Evolutionary conservation across 257 asterid genomes (phyloP).

Genomic region (Pogostemon cablin): DNA sequence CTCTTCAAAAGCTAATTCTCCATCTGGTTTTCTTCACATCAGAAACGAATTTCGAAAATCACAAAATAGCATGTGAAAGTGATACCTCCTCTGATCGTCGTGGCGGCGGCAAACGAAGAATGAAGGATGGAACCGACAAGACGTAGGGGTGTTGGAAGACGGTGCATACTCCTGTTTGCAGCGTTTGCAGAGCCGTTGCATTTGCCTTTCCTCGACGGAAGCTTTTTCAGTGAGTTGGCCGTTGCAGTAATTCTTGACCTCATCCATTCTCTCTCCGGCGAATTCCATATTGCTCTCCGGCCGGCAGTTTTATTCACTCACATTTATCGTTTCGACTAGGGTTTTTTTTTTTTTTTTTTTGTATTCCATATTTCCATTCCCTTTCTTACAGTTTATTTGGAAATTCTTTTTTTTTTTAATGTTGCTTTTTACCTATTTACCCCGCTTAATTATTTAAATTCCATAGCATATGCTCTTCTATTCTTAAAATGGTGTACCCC

Average conservation of each 20-base stretch:
- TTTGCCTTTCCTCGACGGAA: conserved; percentile 27
- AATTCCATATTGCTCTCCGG: neutral
- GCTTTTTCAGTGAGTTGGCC: conserved; percentile 18
- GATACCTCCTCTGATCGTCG: conserved; percentile 88
- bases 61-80: neutral
- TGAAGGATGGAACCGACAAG: conserved; percentile 92
- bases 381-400: too few species aligned
- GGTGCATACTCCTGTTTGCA: conserved; percentile 58
- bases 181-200: conserved; percentile 58
- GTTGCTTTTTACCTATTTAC: too few species aligned
- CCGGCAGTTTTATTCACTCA: too few species aligned
- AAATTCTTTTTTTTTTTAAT: too few species aligned
- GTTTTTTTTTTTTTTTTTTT: too few species aligned
- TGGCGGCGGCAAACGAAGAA: conserved; percentile 98
- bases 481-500: too few species aligned
- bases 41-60: neutral
- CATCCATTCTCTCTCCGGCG: conserved; percentile 6
- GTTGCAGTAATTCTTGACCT: conserved; percentile 14
- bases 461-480: too few species aligned
- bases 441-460: too few species aligned
- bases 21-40: too few species aligned
- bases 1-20: neutral
- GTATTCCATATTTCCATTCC: too few species aligned
- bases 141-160: conserved; percentile 51
- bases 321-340: too few species aligned